Evolutionary conservation across 805 yeast genomes (phyloP), one percentile per base, ranked within the genome.

Genomic region (Cyberlindnera galapagoensis): DNA sequence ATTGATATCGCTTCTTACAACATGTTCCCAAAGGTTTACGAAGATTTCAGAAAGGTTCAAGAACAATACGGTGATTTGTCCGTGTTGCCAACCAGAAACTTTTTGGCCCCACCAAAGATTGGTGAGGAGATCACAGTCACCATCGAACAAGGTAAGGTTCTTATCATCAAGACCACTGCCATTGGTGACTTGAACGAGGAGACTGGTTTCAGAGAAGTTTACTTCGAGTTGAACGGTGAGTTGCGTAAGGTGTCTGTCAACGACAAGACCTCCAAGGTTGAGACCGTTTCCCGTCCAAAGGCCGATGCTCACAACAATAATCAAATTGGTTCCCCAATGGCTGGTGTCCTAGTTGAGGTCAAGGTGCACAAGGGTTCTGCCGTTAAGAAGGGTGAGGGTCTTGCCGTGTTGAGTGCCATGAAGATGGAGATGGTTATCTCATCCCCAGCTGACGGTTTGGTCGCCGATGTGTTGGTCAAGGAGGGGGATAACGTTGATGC

Each of bases 381-480:
- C 44, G 95, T 92, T 45, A 86, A 85, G 74, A 90, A 90, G 75
- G 98, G 98, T 46, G 95, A 90, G 57, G 88, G 96, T 21, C 60
- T 90, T 44, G 94, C 94, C 40, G 95, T 90, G 17, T 71, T 90
- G 56, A 77, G 90, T 57, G 98, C 98, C 43, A 90, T 90, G 98
- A 90, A 90, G 76, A 90, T 90, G 98, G 98, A 92, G 69, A 92
- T 92, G 97, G 94, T 92, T 32, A 88, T 90, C 50, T 75, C 86
- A 57, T 90, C 98, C 15, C 94, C 94, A 34, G 81, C 76, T 38
- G 71, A 80, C 38, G 99, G 98, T 59, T 75, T 72, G 55, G 76
- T 92, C 41, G 78, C 80, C 29, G 85, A 80, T 15, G 71, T 92
- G 14, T 59, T 70, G 30, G 81, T 86, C 44, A 79, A 79, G 60